Evolutionary conservation across 192 early-diverging fungal species (phyloP), one percentile per base, ranked within the genome.

Genomic region (Helicostylum pulchrum): DNA sequence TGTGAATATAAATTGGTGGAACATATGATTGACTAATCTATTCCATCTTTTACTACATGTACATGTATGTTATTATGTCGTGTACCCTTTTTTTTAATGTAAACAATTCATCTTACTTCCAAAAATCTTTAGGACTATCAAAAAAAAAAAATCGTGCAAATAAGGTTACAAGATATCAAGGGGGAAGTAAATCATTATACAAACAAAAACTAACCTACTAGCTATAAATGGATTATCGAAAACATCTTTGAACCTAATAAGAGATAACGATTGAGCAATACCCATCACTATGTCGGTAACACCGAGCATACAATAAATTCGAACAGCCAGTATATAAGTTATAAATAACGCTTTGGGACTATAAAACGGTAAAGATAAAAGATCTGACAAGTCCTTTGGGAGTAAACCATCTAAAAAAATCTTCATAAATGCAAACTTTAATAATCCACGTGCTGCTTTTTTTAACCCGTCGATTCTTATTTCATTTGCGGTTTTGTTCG

Each of bases 261-360:
- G 32, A 26, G 23, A 44, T 26, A 45, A 3, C 0, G 10, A 39
- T 17, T 59, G 57, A 8, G 43, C 20, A 15, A 45, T 44, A 45
- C 57, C 57, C 42, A 59, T 59, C 4, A 17, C 39, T 2, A 59
- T 3, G 23, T 59, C 57, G 21, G 39, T 14, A 2, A 59, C 19
- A 14, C 57, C 39, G 15, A 59, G 20, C 57, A 59, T 59, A 26
- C 57, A 59, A 26, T 59, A 59, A 17, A 59, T 59, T 5, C 57
- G 57, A 12, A 59, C 36, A 0, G 57, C 57, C 20, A 59, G 26
- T 10, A 59, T 17, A 15, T 59, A 59, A 0, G 57, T 59, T 15
- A 59, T 43, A 42, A 59, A 39, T 21, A 59, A 15, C 7, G 32
- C 43, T 15, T 44, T 19, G 6, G 6, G 42, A 26, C 20, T 21